Base-by-base conservation (phyloP, 768 basidiomycete species). In the Leccinum obscurum region DNA sequence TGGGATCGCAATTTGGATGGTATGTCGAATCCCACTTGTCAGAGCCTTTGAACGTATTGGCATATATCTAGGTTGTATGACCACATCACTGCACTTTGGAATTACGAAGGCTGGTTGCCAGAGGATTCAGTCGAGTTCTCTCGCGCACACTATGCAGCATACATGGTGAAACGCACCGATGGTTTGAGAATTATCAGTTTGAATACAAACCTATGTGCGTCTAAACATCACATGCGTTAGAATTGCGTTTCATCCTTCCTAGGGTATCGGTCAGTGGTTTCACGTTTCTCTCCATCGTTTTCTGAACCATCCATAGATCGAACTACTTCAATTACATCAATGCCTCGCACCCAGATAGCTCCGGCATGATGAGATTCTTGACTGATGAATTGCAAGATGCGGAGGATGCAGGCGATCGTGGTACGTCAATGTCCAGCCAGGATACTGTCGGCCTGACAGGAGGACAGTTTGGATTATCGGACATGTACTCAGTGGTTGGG, bases 291-390 rank as follows among this genome's bases (percentile, higher is more conserved):
- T 17, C 22, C 9, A 4, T 50, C 20, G 20, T 55, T 24, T 57
- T 57, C 63, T 61, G 37, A 63, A 7, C 41, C 37, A 51, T 52
- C 46, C 57, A 64, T 62, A 85, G 85, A 53, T 77, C 85, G 13
- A 92, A 92, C 69, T 85, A 82, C 63, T 89, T 90, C 75, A 88
- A 87, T 70, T 92, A 87, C 67, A 86, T 92, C 74, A 89, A 92
- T 65, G 79, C 89, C 67, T 85, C 85, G 24, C 70, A 82, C 26
- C 82, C 86, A 11, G 90, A 92, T 71, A 77, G 78, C 44, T 90
- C 87, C 49, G 89, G 90, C 22, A 88, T 91, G 85, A 76, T 92
- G 65, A 80, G 87, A 39, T 91, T 90, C 74, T 66, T 92, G 63
- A 91, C 90, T 6, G 85, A 90, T 60, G 88, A 92, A 69, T 75